Base-by-base conservation (phyloP, 192 early-diverging fungal genomes). In the Rhizophagus clarus region DNA sequence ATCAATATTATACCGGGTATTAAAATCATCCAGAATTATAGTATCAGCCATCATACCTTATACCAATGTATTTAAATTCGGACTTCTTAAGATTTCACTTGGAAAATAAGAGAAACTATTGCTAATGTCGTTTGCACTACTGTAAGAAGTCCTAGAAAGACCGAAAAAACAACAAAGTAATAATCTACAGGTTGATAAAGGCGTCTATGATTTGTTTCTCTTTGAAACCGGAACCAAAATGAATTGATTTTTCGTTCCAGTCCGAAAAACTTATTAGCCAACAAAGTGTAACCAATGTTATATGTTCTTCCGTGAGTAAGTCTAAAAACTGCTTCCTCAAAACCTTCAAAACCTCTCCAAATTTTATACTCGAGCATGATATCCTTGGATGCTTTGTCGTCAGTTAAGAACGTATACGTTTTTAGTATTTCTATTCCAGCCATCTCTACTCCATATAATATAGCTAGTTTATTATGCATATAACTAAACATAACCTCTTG, bases 171-270 rank as follows among this genome's bases (percentile, higher is more conserved):
- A 67, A 67, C 28, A 29, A 67, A 67, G 12, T 67, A 67, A 67
- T 67, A 67, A 67, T 67, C 66, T 14, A 67, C 66, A 7, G 66
- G 66, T 67, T 67, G 26, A 29, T 67, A 67, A 67, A 67, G 20
- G 7, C 66, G 66, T 67, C 66, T 67, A 67, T 67, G 66, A 67
- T 28, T 29, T 8, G 66, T 29, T 67, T 67, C 24, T 6, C 66
- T 67, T 67, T 67, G 66, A 67, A 67, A 67, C n/a, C 66, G 66
- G 24, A 29, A 67, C 66, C 66, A 67, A 67, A 67, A 67, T 67
- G 66, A 67, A 26, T 67, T 67, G 66, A 67, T 67, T 67, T 67
- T 67, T 67, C n/a, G 24, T 67, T 67, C 66, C 24, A 67, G 29
- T 67, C n/a, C 31, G 28, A 67, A 67, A 67, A 67, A 67, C 66